Base-by-base conservation (phyloP, 371 early-diverging fungal genomes). In the Entomophthora muscae region DNA sequence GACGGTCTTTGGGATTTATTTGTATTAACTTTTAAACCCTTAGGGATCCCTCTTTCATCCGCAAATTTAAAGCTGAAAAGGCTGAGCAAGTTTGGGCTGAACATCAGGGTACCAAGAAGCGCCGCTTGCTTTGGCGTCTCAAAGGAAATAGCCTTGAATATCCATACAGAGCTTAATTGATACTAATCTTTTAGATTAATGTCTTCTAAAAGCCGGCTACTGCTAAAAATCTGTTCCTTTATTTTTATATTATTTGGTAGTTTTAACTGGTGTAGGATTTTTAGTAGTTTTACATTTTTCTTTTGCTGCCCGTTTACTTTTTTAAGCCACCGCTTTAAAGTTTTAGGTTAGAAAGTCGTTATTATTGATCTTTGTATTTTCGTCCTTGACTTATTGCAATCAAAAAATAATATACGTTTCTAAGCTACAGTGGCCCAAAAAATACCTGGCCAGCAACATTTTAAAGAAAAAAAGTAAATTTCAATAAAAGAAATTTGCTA, bases 51-150 rank as follows among this genome's bases (percentile, higher is more conserved):
- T 70, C 73, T 0, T 95, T 90, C 67, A 84, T 95, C 56, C 77
- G 87, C 29, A 78, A 84, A 65, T 95, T 83, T 73, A 95, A 90
- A 77, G 79, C 76, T 62, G 72, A 83, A 66, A 74, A 91, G 65
- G 85, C 89, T 61, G 82, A 79, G 42, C 85, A 88, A 67, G 81
- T 84, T 0, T 84, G 81, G 82, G 88, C 76, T 5, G 86, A 84
- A 61, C 85, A 92, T 70, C 78, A 80, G 13, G 69, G 71, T 21
- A 82, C 77, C 32, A 85, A 85, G 51, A 78, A 73, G 67, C 85
- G 83, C 76, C 88, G 82, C 75, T 79, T 76, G 72, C 68, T 93
- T 64, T 95, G 93, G 93, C 79, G 84, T 67, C 78, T 84, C 65
- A 90, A 86, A 72, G 86, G 84, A 58, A 77, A 26, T 27, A 29